These are phyloP conservation scores for Komagataea norvegica DNA, from an alignment of 1,139 yeast species.

Conservation along the genomic window DNA sequence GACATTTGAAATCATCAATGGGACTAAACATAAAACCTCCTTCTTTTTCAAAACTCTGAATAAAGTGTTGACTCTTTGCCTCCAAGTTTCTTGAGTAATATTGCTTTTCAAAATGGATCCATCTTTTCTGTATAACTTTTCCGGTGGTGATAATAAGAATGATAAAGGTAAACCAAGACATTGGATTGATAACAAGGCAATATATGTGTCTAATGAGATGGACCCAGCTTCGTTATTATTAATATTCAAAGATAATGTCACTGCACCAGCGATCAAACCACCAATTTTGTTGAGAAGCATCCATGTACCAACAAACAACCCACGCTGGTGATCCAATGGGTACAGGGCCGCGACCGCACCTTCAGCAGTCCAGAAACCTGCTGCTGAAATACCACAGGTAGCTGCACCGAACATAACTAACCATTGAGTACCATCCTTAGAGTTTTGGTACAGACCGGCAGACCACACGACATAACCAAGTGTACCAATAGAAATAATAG, in stretches of 20 bases:
- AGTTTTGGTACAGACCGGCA: conserved; percentile 28
- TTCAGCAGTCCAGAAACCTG: conserved; percentile 28
- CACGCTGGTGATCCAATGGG: conserved; percentile 24
- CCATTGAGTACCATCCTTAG: conserved; percentile 26
- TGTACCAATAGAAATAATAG: conserved; percentile 28
- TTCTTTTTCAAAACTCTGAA: conserved; percentile 8
- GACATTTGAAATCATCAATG: conserved; percentile 15
- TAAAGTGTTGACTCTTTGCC: conserved; percentile 13
- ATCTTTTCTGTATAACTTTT: conserved; percentile 23
- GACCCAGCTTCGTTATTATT: conserved; percentile 16
- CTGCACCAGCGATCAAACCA: conserved; percentile 26
- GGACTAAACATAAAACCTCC: conserved; percentile 13
- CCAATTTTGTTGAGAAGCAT: conserved; percentile 26
- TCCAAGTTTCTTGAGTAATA: conserved; percentile 11
- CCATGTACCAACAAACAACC: conserved; percentile 29
- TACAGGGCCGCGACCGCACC: conserved; percentile 26
- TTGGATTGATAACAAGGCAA: conserved; percentile 26
- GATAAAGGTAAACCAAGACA: conserved; percentile 25
- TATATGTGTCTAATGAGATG: conserved; percentile 26
- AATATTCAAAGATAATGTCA: conserved; percentile 23
- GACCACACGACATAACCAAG: conserved; percentile 27
- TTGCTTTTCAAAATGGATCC: conserved; percentile 20
- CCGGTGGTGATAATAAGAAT: conserved; percentile 24
- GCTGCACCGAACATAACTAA: conserved; percentile 26
- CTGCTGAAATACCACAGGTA: conserved; percentile 25